These are phyloP conservation scores for Tetrahymena malaccensis DNA, from an alignment of 73 alveolate genomes.

Conservation along the genomic window DNA sequence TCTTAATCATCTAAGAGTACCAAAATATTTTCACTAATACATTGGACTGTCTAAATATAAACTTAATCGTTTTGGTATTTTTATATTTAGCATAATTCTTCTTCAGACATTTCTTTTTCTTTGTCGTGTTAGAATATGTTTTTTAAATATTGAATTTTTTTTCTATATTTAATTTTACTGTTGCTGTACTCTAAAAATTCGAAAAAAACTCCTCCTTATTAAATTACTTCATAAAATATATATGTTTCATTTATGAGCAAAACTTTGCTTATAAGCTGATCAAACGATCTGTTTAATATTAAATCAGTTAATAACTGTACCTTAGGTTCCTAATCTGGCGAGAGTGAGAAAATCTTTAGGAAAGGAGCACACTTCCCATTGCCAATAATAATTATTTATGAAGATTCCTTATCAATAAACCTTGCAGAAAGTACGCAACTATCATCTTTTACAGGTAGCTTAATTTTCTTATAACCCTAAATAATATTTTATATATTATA, in stretches of 20 bases:
- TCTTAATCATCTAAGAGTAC: background rate
- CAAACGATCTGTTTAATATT: background rate
- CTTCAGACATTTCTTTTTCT: background rate
- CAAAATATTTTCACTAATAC: background rate
- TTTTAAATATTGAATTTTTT: background rate
- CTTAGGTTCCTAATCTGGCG: background rate
- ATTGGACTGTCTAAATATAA: background rate
- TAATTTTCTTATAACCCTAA: background rate
- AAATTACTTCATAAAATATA: background rate
- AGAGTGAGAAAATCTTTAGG: background rate
- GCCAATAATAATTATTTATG: background rate
- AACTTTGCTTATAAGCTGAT: background rate
- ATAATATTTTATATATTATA: background rate
- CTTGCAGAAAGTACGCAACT: background rate
- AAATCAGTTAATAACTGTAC: background rate
- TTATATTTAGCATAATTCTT: background rate
- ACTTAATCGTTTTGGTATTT: background rate
- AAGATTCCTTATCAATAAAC: background rate
- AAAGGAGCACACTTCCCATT: background rate
- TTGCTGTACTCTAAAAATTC: background rate
- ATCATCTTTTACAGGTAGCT: background rate
- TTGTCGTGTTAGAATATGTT: background rate
- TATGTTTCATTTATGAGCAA: background rate
- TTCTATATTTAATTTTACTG: background rate
- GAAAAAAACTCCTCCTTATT: background rate